Percentiles rank a stretch among this genome's conserved stretches.
phyloP scores from a whole-genome alignment of 2,329 filamentous ascomycete species.

The Sclerotinia borealis region DNA sequence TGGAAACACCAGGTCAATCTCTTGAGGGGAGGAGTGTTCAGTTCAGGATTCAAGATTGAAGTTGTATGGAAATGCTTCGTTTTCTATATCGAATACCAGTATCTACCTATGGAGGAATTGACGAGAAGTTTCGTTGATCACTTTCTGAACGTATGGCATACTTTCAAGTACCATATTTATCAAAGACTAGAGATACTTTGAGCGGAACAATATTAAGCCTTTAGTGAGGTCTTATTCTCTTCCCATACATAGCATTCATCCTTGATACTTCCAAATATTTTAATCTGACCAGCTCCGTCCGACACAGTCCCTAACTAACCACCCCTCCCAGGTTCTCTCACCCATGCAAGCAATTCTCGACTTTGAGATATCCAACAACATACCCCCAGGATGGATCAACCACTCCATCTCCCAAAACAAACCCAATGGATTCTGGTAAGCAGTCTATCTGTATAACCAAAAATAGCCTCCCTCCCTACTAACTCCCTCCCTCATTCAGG shows the following conservation, averaged over 20 bases:
- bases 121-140: neutral
- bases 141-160: too few species aligned
- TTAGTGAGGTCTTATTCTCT: neutral
- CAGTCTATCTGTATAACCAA: too few species aligned
- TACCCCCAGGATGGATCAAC: slow-evolving; percentile 88
- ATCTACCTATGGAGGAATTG: neutral
- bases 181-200: neutral
- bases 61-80: neutral
- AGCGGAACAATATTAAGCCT: neutral
- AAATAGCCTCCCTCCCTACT: neutral
- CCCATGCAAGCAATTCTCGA: slow-evolving; percentile 91
- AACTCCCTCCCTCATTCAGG: neutral
- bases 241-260: neutral
- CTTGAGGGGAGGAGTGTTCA: neutral
- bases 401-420: slow-evolving; percentile 75
- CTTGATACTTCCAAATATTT: too few species aligned
- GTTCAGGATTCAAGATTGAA: neutral
- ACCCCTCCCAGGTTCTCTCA: slow-evolving; percentile 62
- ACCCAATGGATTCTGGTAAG: slow-evolving; percentile 69
- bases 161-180: neutral
- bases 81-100: neutral
- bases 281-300: neutral
- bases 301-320: slow-evolving; percentile 18
- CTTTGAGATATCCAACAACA: slow-evolving; percentile 70
- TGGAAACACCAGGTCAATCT: neutral